Evolutionary conservation across 2,329 filamentous ascomycete species (phyloP).

Genomic region (Karstenula rhodostoma): DNA sequence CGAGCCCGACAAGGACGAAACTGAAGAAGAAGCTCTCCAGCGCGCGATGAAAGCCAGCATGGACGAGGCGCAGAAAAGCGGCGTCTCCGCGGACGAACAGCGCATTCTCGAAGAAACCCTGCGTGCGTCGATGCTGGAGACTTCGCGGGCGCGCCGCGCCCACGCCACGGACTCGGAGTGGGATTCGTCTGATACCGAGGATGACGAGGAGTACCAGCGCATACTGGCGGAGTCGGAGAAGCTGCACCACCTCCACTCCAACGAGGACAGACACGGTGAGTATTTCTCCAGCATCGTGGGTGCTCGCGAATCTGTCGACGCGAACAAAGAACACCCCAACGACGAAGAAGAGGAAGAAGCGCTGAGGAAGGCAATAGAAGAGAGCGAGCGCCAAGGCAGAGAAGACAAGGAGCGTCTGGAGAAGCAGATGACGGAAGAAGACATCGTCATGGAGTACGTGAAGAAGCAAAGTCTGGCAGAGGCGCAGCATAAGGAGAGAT

Average conservation of each 20-base stretch:
- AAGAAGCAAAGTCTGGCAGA: conserved; percentile 79
- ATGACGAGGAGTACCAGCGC: conserved; percentile 47
- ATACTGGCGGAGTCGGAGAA: conserved; percentile 48
- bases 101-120: conserved; percentile 56
- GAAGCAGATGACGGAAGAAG: conserved; percentile 67
- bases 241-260: conserved; percentile 34
- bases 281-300: conserved; percentile 16
- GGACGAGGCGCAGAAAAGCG: conserved; percentile 50
- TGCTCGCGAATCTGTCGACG: conserved; percentile 18
- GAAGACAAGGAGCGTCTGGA: conserved; percentile 52
- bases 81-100: conserved; percentile 46
- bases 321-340: conserved; percentile 21
- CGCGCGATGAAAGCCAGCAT: conserved; percentile 62
- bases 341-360: conserved; percentile 33
- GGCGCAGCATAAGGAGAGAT: conserved; percentile 45
- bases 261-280: conserved; percentile 29
- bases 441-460: conserved; percentile 78
- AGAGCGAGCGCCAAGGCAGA: conserved; percentile 38
- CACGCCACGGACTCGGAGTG: conserved; percentile 38
- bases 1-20: conserved; percentile 44
- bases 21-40: conserved; percentile 57
- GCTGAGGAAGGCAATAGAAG: conserved; percentile 36
- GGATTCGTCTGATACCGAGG: conserved; percentile 40
- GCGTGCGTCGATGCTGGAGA: conserved; percentile 55
- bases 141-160: conserved; percentile 24